Evolutionary conservation across 2,329 filamentous ascomycete genomes (phyloP).

Genomic region (Penicillium polonicum): DNA sequence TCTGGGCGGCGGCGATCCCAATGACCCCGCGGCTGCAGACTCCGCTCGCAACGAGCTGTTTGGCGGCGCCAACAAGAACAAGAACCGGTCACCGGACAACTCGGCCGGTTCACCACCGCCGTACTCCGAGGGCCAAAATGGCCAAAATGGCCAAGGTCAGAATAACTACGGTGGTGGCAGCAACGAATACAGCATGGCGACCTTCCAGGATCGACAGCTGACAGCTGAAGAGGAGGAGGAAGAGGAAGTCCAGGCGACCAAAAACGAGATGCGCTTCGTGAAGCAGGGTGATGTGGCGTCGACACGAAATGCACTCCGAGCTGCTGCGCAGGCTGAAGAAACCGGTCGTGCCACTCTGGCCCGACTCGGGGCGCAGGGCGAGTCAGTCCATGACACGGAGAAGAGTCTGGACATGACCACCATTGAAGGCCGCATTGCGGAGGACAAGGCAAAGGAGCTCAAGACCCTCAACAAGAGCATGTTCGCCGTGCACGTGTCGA

Average conservation of each 20-base stretch:
- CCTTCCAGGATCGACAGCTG: constrained; percentile 70
- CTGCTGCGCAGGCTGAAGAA: constrained; percentile 68
- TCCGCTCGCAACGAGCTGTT: constrained; percentile 59
- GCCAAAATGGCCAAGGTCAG: constrained; percentile 10
- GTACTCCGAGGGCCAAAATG: constrained; percentile 30
- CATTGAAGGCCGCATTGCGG: constrained; percentile 72
- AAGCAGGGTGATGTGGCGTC: constrained; percentile 76
- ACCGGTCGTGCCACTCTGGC: constrained; percentile 70
- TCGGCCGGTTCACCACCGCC: constrained; percentile 36
- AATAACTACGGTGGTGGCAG: constrained; percentile 35
- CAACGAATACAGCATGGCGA: constrained; percentile 37
- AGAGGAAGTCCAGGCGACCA: constrained; percentile 68
- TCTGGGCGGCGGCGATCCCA: constrained; percentile 51
- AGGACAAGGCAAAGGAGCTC: constrained; percentile 77
- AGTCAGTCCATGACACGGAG: constrained; percentile 78
- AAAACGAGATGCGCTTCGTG: constrained; percentile 70
- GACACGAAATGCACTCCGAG: constrained; percentile 66
- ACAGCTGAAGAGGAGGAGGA: constrained; percentile 79
- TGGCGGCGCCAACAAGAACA: constrained; percentile 52
- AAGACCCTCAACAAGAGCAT: constrained; percentile 85
- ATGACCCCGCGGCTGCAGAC: constrained; percentile 52
- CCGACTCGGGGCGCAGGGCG: constrained; percentile 73
- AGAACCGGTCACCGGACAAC: constrained; percentile 42
- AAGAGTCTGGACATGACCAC: constrained; percentile 75
- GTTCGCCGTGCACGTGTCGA: constrained; percentile 79